These are phyloP conservation scores for Tolypocladium tundrense DNA, from an alignment of 2,329 filamentous ascomycete species.

Conservation along the genomic window DNA sequence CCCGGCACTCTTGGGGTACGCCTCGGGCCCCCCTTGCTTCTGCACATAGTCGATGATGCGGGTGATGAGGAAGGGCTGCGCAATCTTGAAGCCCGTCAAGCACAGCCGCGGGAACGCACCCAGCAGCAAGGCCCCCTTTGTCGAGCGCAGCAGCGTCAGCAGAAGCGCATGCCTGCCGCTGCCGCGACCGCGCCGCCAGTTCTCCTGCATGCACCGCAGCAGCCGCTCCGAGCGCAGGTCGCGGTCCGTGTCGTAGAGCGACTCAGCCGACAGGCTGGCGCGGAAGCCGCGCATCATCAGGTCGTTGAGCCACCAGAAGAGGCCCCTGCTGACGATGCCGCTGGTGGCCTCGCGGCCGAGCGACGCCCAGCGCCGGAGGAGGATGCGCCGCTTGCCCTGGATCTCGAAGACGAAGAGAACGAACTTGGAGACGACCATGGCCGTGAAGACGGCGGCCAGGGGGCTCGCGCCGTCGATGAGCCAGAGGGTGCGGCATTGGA, in stretches of 20 bases:
- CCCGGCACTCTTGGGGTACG: conserved; percentile 1
- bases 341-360: conserved; percentile 18
- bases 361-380: conserved; percentile 13
- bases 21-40: not conserved
- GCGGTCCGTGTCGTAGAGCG: not conserved
- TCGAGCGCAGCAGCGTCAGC: not conserved
- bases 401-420: not conserved
- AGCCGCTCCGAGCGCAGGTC: not conserved
- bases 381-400: not conserved
- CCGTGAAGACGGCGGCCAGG: conserved; percentile 15
- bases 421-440: conserved; percentile 18
- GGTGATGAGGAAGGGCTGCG: conserved; percentile 11
- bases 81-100: conserved; percentile 11
- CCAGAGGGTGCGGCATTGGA: conserved; percentile 16
- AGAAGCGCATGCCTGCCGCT: not conserved
- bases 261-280: not conserved
- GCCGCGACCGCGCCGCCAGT: not conserved
- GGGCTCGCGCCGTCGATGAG: conserved; percentile 7
- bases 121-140: not conserved
- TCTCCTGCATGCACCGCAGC: not conserved
- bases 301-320: conserved; percentile 14
- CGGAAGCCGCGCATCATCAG: not conserved
- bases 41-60: conserved; percentile 1
- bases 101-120: conserved; percentile 4
- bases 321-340: conserved; percentile 7